These are phyloP conservation scores for Nakaseomyces kungkrabaensis DNA, from an alignment of 1,139 yeast species.

Conservation along the genomic window DNA sequence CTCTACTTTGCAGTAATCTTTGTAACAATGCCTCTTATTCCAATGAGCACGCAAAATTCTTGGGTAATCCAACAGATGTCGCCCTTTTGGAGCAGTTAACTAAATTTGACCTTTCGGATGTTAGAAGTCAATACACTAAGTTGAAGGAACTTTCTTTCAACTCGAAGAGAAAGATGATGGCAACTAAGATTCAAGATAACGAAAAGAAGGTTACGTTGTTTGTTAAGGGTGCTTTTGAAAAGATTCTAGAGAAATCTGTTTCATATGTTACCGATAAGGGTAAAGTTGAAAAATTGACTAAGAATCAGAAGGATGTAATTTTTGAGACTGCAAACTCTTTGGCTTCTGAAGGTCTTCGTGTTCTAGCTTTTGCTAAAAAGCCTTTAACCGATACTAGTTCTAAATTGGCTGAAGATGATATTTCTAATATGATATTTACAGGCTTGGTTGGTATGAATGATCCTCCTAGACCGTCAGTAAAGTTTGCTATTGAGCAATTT, in stretches of 20 bases:
- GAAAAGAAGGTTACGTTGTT: slow-evolving; percentile 52
- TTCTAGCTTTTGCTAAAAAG: slow-evolving; percentile 62
- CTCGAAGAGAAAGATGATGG: slow-evolving; percentile 82
- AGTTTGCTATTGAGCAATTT: slow-evolving; percentile 57
- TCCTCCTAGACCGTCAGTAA: slow-evolving; percentile 87
- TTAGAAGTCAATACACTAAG: slow-evolving; percentile 43
- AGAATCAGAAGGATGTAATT: slow-evolving; percentile 38
- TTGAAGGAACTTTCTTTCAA: slow-evolving; percentile 74
- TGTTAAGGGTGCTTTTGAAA: slow-evolving; percentile 87
- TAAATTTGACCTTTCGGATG: slow-evolving; percentile 63
- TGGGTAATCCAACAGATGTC: slow-evolving; percentile 92
- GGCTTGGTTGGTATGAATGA: slow-evolving; percentile 93
- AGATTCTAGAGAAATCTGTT: slow-evolving; percentile 52
- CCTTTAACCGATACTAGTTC: slow-evolving; percentile 29
- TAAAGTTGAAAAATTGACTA: slow-evolving; percentile 41
- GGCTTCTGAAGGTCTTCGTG: slow-evolving; percentile 81
- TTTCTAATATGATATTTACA: slow-evolving; percentile 56
- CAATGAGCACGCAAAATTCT: slow-evolving; percentile 55
- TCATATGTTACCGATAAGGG: slow-evolving; percentile 53
- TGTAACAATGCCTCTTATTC: slow-evolving; percentile 78
- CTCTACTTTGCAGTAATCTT: slow-evolving; percentile 60
- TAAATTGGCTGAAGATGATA: slow-evolving; percentile 34
- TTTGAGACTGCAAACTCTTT: slow-evolving; percentile 48
- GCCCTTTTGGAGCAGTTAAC: slow-evolving; percentile 71
- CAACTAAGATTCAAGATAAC: slow-evolving; percentile 41